Percentiles rank a stretch among this genome's conserved stretches.
phyloP scores from a whole-genome alignment of 164 flowering plant species.

The Vitis amurensis region DNA sequence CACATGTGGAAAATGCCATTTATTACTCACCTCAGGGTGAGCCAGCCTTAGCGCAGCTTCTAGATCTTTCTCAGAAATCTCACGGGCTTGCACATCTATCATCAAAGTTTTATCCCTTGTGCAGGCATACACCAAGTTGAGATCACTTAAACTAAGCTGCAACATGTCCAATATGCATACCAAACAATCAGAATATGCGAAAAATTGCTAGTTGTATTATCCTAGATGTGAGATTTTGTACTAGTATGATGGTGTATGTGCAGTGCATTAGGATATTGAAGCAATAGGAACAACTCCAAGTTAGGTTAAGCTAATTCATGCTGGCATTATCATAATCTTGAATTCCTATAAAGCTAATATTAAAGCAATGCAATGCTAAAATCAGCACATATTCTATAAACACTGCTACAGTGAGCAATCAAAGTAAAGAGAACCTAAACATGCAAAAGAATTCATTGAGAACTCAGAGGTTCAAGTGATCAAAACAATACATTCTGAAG shows the following conservation, averaged over 20 bases:
- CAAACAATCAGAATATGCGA: not conserved
- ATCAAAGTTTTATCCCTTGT: conserved; percentile 89
- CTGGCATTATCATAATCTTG: too few relatives aligned
- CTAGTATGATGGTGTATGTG: not conserved
- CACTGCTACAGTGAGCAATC: too few relatives aligned
- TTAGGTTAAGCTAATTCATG: too few relatives aligned
- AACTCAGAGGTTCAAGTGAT: too few relatives aligned
- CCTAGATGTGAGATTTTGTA: not conserved
- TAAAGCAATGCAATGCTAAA: too few relatives aligned
- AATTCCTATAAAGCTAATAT: too few relatives aligned
- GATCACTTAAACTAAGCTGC: conserved; percentile 91
- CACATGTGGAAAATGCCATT: not conserved
- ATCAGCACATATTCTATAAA: too few relatives aligned
- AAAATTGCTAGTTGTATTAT: not conserved
- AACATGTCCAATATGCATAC: conserved; percentile 15
- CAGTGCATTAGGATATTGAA: not conserved
- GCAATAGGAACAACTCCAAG: not conserved
- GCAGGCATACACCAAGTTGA: conserved; percentile 94
- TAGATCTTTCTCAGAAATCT: conserved; percentile 87
- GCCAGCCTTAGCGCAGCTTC: conserved; percentile 83
- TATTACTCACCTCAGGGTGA: conserved; percentile 74
- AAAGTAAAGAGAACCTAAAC: too few relatives aligned
- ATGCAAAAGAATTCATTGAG: too few relatives aligned
- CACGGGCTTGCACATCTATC: conserved; percentile 97
- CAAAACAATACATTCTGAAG: too few relatives aligned